Evolutionary conservation across 768 basidiomycete genomes (phyloP), one percentile per base, ranked within the genome.

Genomic region (Boletus speciosus): DNA sequence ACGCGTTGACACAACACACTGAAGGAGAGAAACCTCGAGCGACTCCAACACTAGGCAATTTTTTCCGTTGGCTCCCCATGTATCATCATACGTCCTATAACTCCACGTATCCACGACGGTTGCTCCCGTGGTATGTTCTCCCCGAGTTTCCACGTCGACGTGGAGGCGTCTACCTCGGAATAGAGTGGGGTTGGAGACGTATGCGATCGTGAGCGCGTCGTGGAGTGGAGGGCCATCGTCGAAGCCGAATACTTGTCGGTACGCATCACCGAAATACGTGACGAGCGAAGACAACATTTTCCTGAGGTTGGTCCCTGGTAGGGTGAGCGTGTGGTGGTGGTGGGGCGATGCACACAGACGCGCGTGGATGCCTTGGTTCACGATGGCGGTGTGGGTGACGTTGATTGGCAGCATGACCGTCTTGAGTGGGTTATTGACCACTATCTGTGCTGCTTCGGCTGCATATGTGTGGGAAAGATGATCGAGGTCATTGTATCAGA

Each of bases 371-470:
- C 69, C 62, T 21, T 71, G 65, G 3, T 82, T 86, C 41, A 90
- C 85, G 57, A 95, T 88, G 4, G 88, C 90, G 1, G 82, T 86
- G 67, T 95, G 93, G 3, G 93, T 90, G 16, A 93, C 87, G 63
- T 96, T 94, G 60, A 96, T 80, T 0, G 90, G 90, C 27, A 93
- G 81, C 91, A 92, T 92, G 15, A 74, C 71, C 29, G 74, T 81
- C 73, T 81, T 85, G 7, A 90, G 74, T 3, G 88, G 84, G 6
- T 76, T 78, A 62, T 92, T 77, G 41, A 93, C 68, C 11, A 94
- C 88, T 48, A 94, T 91, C 61, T 90, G 86, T 2, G 86, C 80
- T 3, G 93, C 89, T 66, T 93, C 89, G 8, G 90, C 88, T 90
- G 58, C 25, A 27, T 25, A 25, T 8, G 32, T 23, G 23, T 29